Base-by-base conservation (phyloP, 1,284 basidiomycete genomes). In the Mycosarcoma mackinlayi region DNA sequence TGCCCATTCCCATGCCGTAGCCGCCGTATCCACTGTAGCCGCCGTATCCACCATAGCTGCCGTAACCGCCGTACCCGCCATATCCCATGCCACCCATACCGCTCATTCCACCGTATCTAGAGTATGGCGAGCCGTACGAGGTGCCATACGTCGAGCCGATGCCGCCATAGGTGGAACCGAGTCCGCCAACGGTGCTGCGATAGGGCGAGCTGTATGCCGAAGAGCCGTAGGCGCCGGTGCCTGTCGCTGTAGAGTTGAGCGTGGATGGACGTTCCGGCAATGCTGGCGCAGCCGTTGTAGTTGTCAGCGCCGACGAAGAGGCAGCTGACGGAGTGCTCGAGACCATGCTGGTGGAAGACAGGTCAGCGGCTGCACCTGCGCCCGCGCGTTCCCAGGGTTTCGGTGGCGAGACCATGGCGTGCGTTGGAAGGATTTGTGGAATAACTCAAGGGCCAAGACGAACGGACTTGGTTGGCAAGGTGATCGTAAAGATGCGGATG, bases 341-440 rank as follows among this genome's bases (percentile, higher is more conserved):
- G 14, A 68, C n/a, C 35, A 59, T 56, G 35, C 48, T 30, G 28
- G 64, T 39, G 9, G 73, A 42, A 10, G 72, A 45, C 3, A 47
- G 33, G 18, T 65, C 48, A 16, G 65, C 48, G 14, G 54, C 66
- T 34, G 62, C 52, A n/a, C 58, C 56, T n/a, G 75, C 76, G 21
- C 80, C 78, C 27, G 64, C 70, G 16, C 63, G 62, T 60, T 82
- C 80, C 80, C 80, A 82, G 21, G 80, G 80, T 52, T 82, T 82
- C 10, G 80, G 80, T 49, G 80, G 80, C 16, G 79, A 77, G 10
- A 73, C 74, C 78, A 81, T 70, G 25, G 30, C 8, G 14, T 16
- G 30, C 1, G 23, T 40, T 35, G 10, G n/a, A 16, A 35, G 33
- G 25, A 6, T 11, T 24, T 34, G 23, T 49, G 18, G 24, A 21